Base-by-base conservation (phyloP, 2,329 filamentous ascomycete species). In the Apiospora pterosperma region DNA sequence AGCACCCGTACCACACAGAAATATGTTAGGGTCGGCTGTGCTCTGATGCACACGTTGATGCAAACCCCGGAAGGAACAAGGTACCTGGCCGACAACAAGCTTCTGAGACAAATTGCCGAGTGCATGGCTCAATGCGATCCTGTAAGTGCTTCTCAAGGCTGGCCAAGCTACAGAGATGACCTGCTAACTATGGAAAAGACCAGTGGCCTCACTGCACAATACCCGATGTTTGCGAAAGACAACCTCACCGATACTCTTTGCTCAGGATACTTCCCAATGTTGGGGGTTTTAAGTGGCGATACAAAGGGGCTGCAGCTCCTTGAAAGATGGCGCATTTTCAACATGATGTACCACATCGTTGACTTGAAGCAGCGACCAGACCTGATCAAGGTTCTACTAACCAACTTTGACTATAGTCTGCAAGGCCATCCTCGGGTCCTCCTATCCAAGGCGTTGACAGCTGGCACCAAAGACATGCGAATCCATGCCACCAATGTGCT, bases 331-430 rank as follows among this genome's bases (percentile, higher is more conserved):
- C 92, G 93, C 71, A 96, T 99, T 85, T 94, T 97, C 79, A 98
- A 98, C 77, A 99, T 99, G 93, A 96, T 98, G 84, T 99, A 99
- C 75, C 96, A 98, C 77, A 97, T 99, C 67, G 87, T 97, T 65
- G 95, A 98, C 73, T 83, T 97, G 55, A 93, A 92, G 71, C 91
- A 96, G 76, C 90, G 96, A 2, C 93, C 95, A 58, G 96, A 99
- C 75, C 82, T 99, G 65, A 93, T 98, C 75, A 93, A 94, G 74
- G 85, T 95, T 11, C 85, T 99, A 36, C 84, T 99, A 10, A 90
- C 91, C 60, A 96, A 94, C 72, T 94, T 99, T 78, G 95, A 99
- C 78, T 99, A 97, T 75, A 91, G 89, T 23, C 81, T 96, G 28
- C 89, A 91, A 67, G 95, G 94, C 1, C 96, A 99, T 76, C 91